Conservation (phyloP, 371 early-diverging fungal genomes). For the Globomyces sp. region DNA sequence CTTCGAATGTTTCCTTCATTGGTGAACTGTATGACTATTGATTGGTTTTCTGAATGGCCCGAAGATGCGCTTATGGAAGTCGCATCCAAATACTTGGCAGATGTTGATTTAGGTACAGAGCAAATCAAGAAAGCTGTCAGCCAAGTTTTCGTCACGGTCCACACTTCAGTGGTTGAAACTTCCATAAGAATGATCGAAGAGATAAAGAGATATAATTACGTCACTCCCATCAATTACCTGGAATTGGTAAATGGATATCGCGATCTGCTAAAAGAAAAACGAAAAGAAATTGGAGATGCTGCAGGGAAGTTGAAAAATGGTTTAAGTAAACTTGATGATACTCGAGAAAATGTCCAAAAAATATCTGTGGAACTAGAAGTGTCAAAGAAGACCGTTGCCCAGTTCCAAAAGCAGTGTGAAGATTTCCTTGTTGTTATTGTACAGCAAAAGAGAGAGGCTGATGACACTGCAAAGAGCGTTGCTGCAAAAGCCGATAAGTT, state of each 20-base stretch:
- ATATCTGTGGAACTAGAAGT: constrained; percentile 55
- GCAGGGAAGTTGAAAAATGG: constrained; percentile 52
- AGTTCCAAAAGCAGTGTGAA: constrained; percentile 59
- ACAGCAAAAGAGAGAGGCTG: constrained; percentile 60
- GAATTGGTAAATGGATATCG: constrained; percentile 52
- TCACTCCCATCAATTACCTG: constrained; percentile 57
- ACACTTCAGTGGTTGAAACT: constrained; percentile 51
- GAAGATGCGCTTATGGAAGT: constrained; percentile 58
- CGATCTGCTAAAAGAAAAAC: constrained; percentile 45
- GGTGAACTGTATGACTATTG: constrained; percentile 56
- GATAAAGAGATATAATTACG: constrained; percentile 50
- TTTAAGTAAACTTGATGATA: constrained; percentile 57
- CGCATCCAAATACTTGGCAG: constrained; percentile 45
- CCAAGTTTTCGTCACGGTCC: constrained; percentile 47
- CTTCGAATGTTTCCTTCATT: constrained; percentile 56
- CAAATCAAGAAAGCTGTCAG: constrained; percentile 37
- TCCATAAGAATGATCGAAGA: constrained; percentile 46
- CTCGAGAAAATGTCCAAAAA: constrained; percentile 47
- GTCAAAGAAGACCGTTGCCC: constrained; percentile 53
- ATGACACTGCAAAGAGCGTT: constrained; percentile 59
- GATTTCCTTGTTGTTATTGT: constrained; percentile 61
- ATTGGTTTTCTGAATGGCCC: constrained; percentile 61
- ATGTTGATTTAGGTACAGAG: constrained; percentile 45
- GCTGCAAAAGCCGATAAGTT: constrained; percentile 54
- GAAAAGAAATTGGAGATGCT: constrained; percentile 45